Conservation (phyloP, 768 basidiomycete species). For the Lepiota brunneoincarnata region DNA sequence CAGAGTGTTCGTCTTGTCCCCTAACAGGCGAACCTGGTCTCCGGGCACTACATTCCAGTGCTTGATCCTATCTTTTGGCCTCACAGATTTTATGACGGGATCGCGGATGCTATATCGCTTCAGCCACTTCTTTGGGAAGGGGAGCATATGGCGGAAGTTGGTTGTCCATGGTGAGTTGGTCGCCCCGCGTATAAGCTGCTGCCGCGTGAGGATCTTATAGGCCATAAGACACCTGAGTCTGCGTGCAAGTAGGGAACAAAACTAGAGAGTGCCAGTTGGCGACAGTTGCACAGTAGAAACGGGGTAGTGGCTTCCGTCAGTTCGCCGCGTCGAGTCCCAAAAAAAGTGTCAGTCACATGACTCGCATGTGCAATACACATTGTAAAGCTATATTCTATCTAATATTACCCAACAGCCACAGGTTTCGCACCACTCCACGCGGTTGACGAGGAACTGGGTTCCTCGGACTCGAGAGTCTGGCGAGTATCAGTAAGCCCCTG, state of each 20-base stretch:
- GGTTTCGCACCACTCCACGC: constrained; percentile 43
- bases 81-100: constrained; percentile 51
- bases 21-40: constrained; percentile 70
- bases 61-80: constrained; percentile 69
- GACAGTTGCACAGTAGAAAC: not conserved
- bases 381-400: not conserved
- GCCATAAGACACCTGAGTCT: constrained; percentile 21
- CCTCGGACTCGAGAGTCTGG: constrained; percentile 81
- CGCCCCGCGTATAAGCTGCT: constrained; percentile 42
- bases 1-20: constrained; percentile 56
- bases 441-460: constrained; percentile 60
- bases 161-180: constrained; percentile 58
- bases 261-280: not conserved
- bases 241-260: not conserved
- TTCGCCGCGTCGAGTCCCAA: too few relatives aligned
- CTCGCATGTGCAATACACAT: not conserved
- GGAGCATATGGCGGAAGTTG: constrained; percentile 63
- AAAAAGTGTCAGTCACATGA: constrained; percentile 17
- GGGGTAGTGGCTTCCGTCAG: too few relatives aligned
- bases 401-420: constrained; percentile 26
- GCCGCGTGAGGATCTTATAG: constrained; percentile 28
- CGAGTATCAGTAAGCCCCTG: not conserved
- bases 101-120: constrained; percentile 43
- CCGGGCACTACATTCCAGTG: constrained; percentile 89
- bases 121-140: constrained; percentile 54